Percentiles rank a stretch among this genome's conserved stretches.
Evolutionary conservation across 306 rosid species (phyloP).

Genomic region (Senna tora): DNA sequence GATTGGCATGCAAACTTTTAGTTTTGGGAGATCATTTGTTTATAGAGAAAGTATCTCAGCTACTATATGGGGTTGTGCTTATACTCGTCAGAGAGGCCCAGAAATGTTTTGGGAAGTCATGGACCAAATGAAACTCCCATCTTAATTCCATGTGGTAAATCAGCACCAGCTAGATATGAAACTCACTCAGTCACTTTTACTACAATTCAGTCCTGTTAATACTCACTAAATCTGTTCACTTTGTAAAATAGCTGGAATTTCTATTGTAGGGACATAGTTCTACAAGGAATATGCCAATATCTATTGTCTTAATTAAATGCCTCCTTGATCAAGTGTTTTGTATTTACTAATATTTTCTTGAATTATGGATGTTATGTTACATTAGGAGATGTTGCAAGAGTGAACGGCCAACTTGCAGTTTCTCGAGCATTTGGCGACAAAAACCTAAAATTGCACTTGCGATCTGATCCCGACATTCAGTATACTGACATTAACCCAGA

Average conservation of each 20-base stretch:
- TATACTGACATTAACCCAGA: conserved; percentile 47
- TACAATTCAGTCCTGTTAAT: neutral
- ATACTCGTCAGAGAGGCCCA: neutral
- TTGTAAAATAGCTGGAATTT: neutral
- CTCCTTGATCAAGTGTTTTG: conserved; percentile 11
- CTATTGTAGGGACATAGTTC: neutral
- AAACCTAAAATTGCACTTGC: conserved; percentile 77
- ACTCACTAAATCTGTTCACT: neutral
- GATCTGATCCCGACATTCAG: conserved; percentile 80
- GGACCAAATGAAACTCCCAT: too few species aligned
- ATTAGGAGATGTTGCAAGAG: conserved; percentile 87
- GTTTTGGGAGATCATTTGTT: conserved; percentile 20
- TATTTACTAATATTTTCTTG: conserved; percentile 24
- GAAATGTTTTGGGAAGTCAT: conserved; percentile 16
- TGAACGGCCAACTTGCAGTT: conserved; percentile 91
- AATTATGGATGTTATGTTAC: conserved; percentile 31
- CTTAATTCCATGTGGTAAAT: too few species aligned
- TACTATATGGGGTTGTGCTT: too few species aligned
- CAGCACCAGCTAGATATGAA: neutral
- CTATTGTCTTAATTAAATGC: neutral
- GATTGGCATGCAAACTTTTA: neutral
- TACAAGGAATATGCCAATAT: neutral
- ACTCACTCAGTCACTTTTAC: neutral
- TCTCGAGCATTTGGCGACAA: conserved; percentile 96
- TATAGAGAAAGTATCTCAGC: neutral